Evolutionary conservation across 2,329 filamentous ascomycete genomes (phyloP), one percentile per base, ranked within the genome.

Genomic region (Fusarium sp.): DNA sequence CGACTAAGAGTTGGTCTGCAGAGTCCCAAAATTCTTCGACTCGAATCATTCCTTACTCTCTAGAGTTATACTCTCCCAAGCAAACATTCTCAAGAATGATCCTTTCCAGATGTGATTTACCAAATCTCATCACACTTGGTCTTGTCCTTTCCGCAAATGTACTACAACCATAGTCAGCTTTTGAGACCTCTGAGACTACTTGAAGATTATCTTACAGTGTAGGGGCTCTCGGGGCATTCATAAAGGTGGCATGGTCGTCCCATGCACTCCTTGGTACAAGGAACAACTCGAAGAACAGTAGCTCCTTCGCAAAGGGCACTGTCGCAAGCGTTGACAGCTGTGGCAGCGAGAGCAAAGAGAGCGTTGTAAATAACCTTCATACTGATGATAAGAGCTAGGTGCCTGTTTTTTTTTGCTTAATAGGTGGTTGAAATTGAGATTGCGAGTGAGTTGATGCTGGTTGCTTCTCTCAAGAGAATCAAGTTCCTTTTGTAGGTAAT

Each of bases 81-180:
- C n/a, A 25, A 13, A 4, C 17, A 35, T 22, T 17, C 1, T 9
- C 6, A 15, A 4, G 2, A 9, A 11, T 7, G n/a, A 20, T 10
- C 11, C 3, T 20, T 18, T 18, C 3, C 31, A 31, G 12, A 12
- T 2, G 2, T 11, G 13, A 7, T 31, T 31, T 55, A 63, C 49
- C 46, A 65, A 25, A 55, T 55, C 35, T 41, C 46, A 18, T 63
- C 33, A 4, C 62, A 65, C 41, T 65, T 55, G 5, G 58, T 63
- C 29, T 63, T 65, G 41, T 65, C 58, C 7, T 54, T 62, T 20
- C 62, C 62, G 5, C 62, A 65, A 22, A 65, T 63, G n/a, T 65
- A 55, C 62, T 65, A 1, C 2, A 7, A 9, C 6, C 1, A 0
- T 0, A 31, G 7, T 63, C n/a, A 65, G 47, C 2, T 3, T 8